Evolutionary conservation across 2,329 filamentous ascomycete genomes (phyloP), one percentile per base, ranked within the genome.

Genomic region (Sclerotiophoma versabilis): DNA sequence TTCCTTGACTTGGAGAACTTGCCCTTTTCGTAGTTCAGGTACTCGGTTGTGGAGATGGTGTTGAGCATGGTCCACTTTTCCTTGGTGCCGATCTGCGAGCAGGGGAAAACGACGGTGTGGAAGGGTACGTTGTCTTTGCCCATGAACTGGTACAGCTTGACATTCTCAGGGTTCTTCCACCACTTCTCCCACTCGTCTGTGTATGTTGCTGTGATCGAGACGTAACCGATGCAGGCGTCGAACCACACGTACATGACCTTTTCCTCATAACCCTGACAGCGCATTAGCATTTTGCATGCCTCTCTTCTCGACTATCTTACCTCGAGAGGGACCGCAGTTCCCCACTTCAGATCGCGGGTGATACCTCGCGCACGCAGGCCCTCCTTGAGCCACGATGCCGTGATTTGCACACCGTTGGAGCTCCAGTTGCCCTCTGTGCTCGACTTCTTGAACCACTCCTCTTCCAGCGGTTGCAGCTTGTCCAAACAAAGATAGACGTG

Each of bases 211-310:
- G 93, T 96, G 64, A 97, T 97, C 1, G 92, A 96, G n/a, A 92
- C 88, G 73, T 97, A 97, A 17, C 93, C 93, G 69, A 96, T 95
- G 76, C 91, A 95, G 49, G 91, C 91, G 73, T 96, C 91, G 72
- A 97, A 92, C 92, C 89, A 91, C 56, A 96, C 92, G 70, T 97
- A 97, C 62, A 97, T 87, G 58, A 96, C 93, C 80, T 91, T 91
- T 60, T 88, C 81, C 60, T 88, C 85, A 66, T 87, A 90, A 11
- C 83, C 86, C 60, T 66, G 33, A 19, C 4, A 15, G 26, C 15
- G 34, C 26, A 50, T 64, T 33, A 64, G 62, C 34, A 48, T 26
- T 9, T 23, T 23, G 23, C 12, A 19, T 14, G 9, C 15, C 25
- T 23, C 8, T 9, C 12, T 17, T 29, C 2, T 5, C 3, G 12